phyloP scores from a whole-genome alignment of 2,329 filamentous ascomycete species.

The Penicillium janthinellum region DNA sequence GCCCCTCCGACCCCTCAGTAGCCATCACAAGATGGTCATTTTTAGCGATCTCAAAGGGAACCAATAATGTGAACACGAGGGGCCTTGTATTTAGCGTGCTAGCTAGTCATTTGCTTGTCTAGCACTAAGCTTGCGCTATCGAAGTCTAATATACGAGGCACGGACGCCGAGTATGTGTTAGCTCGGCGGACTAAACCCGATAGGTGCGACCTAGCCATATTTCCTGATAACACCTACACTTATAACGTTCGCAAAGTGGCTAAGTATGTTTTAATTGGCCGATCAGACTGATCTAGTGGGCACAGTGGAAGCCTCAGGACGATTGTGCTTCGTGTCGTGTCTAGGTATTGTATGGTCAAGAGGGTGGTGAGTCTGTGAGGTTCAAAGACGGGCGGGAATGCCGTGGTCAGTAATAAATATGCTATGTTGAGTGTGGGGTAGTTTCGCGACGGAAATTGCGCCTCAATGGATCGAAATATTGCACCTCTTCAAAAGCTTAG shows the following conservation, averaged over 20 bases:
- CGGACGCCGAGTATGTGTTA: not conserved
- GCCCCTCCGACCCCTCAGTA: not conserved
- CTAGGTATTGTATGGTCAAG: no score
- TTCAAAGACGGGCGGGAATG: no score
- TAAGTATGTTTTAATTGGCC: not conserved
- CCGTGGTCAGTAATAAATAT: no score
- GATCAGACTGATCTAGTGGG: not conserved
- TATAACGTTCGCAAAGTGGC: not conserved
- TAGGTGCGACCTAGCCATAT: not conserved
- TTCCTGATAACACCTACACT: not conserved
- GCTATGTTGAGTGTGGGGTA: no score
- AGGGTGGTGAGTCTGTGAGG: no score
- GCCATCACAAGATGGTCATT: not conserved
- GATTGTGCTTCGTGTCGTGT: no score
- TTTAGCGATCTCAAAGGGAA: not conserved
- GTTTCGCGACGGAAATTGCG: no score
- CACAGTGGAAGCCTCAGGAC: no score
- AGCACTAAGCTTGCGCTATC: constrained; percentile 4
- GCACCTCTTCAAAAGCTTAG: no score
- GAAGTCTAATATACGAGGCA: not conserved
- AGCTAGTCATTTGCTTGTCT: constrained; percentile 2
- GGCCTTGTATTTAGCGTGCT: not conserved
- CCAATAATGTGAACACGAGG: not conserved
- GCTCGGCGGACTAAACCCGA: not conserved
- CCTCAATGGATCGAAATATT: no score